Percentiles rank a stretch among this genome's conserved stretches.
Conservation (phyloP, 352 stramenopile species). For the Pythium folliculosum region DNA sequence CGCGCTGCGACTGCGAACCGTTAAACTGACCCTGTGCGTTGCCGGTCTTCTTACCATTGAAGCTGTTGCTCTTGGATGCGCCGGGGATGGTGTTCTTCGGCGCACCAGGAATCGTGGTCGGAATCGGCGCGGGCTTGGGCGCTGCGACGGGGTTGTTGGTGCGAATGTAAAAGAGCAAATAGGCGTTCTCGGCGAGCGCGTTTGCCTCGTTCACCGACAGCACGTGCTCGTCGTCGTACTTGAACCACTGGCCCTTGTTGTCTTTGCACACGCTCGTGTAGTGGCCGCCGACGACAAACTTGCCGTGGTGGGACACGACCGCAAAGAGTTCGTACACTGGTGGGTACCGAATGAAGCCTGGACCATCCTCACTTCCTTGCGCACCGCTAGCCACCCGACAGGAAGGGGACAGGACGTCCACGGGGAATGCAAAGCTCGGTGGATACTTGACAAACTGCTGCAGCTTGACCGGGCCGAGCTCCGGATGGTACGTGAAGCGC, state of each 20-base stretch:
- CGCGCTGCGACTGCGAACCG: neutral
- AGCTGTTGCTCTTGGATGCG: neutral
- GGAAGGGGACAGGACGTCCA: slow-evolving; percentile 60
- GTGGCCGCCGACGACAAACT: slow-evolving; percentile 79
- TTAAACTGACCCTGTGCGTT: neutral
- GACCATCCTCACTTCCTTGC: slow-evolving; percentile 4
- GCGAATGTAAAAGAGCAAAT: slow-evolving; percentile 82
- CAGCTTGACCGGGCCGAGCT: slow-evolving; percentile 77
- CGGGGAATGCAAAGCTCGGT: slow-evolving; percentile 66
- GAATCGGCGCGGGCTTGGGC: slow-evolving; percentile 19
- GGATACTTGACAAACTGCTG: slow-evolving; percentile 87
- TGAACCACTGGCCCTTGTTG: slow-evolving; percentile 89
- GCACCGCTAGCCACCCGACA: slow-evolving; percentile 57
- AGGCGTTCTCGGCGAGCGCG: slow-evolving; percentile 73
- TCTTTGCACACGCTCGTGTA: slow-evolving; percentile 85
- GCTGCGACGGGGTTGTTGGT: slow-evolving; percentile 28
- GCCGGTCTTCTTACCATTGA: slow-evolving; percentile 13
- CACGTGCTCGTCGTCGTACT: slow-evolving; percentile 83
- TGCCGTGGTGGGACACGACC: slow-evolving; percentile 80
- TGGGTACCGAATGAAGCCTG: slow-evolving; percentile 25
- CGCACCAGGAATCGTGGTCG: slow-evolving; percentile 25
- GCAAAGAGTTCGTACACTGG: slow-evolving; percentile 80
- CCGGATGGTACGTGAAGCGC: slow-evolving; percentile 83
- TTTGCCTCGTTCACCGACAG: slow-evolving; percentile 69
- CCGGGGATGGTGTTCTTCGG: neutral